Percentiles rank a stretch among this genome's conserved stretches.
These are phyloP conservation scores for Daedaleopsis nitida DNA, from an alignment of 768 basidiomycete species.

Conservation along the genomic window DNA sequence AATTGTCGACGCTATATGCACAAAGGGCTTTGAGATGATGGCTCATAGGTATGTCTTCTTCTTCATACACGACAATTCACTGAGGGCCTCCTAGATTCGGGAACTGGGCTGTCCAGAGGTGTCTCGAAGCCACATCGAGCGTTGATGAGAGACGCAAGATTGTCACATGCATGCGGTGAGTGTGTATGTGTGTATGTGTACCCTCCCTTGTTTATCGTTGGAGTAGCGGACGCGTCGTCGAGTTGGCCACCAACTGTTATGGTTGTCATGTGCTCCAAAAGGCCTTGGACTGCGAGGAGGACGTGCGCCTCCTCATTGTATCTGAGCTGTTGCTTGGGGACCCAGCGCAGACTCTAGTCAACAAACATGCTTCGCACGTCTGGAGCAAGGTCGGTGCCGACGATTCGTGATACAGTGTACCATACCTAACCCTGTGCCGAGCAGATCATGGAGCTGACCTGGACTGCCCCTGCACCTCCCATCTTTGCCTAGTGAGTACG, in stretches of 20 bases:
- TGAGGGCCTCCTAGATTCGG: slow-evolving; percentile 61
- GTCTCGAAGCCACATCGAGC: slow-evolving; percentile 77
- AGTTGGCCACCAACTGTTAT: slow-evolving; percentile 86
- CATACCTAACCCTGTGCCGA: not conserved
- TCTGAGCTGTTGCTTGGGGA: slow-evolving; percentile 83
- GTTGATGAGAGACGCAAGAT: slow-evolving; percentile 78
- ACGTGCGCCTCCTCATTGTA: slow-evolving; percentile 79
- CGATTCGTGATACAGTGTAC: slow-evolving; percentile 5
- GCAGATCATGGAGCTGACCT: slow-evolving; percentile 88
- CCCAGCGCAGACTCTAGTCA: slow-evolving; percentile 83
- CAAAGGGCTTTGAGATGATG: slow-evolving; percentile 90
- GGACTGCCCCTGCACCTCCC: slow-evolving; percentile 85
- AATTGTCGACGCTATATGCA: slow-evolving; percentile 86
- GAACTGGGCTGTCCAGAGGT: slow-evolving; percentile 90
- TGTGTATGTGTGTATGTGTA: not conserved
- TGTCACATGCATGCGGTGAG: slow-evolving; percentile 83
- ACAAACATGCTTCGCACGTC: slow-evolving; percentile 90
- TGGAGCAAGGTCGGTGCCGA: slow-evolving; percentile 73
- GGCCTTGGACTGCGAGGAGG: slow-evolving; percentile 89
- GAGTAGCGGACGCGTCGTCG: slow-evolving; percentile 75
- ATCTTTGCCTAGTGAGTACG: slow-evolving; percentile 81
- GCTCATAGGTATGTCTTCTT: slow-evolving; percentile 63
- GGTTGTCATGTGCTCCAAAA: slow-evolving; percentile 90
- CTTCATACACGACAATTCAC: not conserved
- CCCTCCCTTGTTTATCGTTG: not conserved